These are phyloP conservation scores for maize (Zea mays) DNA, from an alignment of 176 grass and related monocot species.

Conservation along the genomic window Zm-B73-REFERENCE-NAM-5.0 NC_050099.1:189013501-189014000, in stretches of 20 bases:
- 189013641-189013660: background rate
- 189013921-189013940: background rate
- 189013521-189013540: background rate
- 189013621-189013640: background rate
- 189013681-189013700: background rate
- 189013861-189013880: background rate
- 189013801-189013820: background rate
- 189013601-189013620: background rate
- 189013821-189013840: background rate
- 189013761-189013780: background rate
- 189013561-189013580: background rate
- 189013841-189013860: background rate
- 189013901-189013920: background rate
- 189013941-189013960: background rate
- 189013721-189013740: background rate
- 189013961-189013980: background rate
- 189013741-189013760: background rate
- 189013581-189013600: background rate
- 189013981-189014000: background rate
- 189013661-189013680: constrained; percentile 7
- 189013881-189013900: background rate
- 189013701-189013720: background rate
- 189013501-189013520: too few relatives aligned
- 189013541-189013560: background rate
- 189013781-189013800: background rate